These are phyloP conservation scores for Rhizopogon vinicolor DNA, from an alignment of 768 basidiomycete species.

Conservation along the genomic window DNA sequence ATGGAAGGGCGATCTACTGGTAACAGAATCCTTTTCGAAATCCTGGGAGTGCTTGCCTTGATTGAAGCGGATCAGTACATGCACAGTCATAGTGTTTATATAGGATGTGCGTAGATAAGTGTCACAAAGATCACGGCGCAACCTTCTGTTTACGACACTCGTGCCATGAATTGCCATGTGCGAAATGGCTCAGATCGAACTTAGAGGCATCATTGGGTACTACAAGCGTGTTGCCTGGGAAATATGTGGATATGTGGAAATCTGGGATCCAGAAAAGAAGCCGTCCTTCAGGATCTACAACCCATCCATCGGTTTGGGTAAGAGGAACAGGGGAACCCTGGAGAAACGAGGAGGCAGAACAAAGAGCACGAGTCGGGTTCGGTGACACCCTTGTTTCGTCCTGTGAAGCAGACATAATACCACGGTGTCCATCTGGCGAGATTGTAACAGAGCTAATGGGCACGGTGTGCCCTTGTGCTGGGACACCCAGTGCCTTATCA, in stretches of 20 bases:
- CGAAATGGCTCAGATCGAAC: not conserved
- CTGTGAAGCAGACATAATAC: not conserved
- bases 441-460: not conserved
- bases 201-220: not conserved
- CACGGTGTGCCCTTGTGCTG: not conserved
- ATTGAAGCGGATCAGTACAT: no score
- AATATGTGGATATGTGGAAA: not conserved
- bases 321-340: not conserved
- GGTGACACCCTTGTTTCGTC: not conserved
- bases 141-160: no score
- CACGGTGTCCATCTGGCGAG: not conserved
- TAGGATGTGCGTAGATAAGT: no score
- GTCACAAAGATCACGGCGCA: no score
- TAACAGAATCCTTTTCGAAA: no score
- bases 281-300: not conserved
- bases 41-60: no score
- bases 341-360: not conserved
- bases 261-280: slow-evolving; percentile 1
- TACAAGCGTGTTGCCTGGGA: not conserved
- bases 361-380: not conserved
- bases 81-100: no score
- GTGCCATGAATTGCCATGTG: not conserved
- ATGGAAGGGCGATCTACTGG: no score
- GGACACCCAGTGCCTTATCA: not conserved
- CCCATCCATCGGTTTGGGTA: not conserved